phyloP scores from a whole-genome alignment of 75 land plant species.

The Chamaecyparis obtusa region DNA sequence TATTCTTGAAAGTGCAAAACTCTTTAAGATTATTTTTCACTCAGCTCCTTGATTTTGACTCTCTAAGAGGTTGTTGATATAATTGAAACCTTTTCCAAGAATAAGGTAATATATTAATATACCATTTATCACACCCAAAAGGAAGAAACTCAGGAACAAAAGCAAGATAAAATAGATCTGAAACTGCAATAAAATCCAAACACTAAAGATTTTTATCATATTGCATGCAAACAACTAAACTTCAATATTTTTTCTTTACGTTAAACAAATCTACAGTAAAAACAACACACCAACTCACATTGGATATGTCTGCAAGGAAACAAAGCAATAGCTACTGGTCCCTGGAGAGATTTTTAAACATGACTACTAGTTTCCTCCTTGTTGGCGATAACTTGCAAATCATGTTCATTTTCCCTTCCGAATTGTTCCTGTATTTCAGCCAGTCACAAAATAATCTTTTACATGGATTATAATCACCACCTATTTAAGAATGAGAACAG shows the following conservation, averaged over 20 bases:
- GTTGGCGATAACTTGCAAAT: slow-evolving; percentile 8
- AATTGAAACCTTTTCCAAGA: too few species aligned
- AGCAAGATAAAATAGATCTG: neutral
- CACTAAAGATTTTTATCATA: neutral
- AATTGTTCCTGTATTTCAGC: slow-evolving; percentile 56
- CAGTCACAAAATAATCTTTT: slow-evolving; percentile 15
- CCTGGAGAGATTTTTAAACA: slow-evolving; percentile 79
- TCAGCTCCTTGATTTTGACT: too few species aligned
- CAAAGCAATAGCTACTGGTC: slow-evolving; percentile 68
- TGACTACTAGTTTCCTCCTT: slow-evolving; percentile 52
- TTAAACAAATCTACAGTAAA: neutral
- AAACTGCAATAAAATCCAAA: neutral
- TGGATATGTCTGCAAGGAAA: slow-evolving; percentile 89
- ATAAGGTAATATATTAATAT: slow-evolving; percentile 63
- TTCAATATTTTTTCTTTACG: neutral
- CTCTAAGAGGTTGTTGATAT: too few species aligned
- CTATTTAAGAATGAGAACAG: slow-evolving; percentile 32
- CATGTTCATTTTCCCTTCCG: slow-evolving; percentile 42
- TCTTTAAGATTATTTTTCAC: too few species aligned
- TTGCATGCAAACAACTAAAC: neutral
- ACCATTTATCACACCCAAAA: slow-evolving; percentile 32
- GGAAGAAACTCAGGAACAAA: neutral
- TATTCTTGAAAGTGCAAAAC: too few species aligned
- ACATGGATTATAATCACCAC: neutral
- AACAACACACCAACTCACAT: slow-evolving; percentile 41